Conservation (phyloP, 2,329 filamentous ascomycete species). For the Anthostomella pinea region DNA sequence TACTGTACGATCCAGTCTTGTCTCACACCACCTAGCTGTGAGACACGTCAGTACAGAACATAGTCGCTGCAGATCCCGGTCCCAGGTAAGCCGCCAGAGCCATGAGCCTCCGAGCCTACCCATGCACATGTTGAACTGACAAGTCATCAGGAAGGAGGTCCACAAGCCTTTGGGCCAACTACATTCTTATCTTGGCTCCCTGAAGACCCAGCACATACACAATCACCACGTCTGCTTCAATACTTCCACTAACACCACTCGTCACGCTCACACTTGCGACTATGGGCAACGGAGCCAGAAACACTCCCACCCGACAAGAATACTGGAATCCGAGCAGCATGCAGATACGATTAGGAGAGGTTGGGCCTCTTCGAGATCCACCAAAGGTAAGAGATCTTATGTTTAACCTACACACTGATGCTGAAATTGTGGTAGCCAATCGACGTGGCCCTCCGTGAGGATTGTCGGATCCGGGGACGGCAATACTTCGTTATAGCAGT, state of each 20-base stretch:
- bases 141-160: conserved; percentile 8
- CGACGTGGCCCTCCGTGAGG: conserved; percentile 47
- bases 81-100: conserved; percentile 11
- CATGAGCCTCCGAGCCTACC: conserved; percentile 2
- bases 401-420: neutral
- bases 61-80: conserved; percentile 15
- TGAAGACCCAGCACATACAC: too few relatives aligned
- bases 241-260: too few relatives aligned
- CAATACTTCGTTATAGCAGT: conserved; percentile 53
- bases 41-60: conserved; percentile 13
- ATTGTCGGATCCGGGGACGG: conserved; percentile 50
- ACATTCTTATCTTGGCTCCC: too few relatives aligned
- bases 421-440: conserved; percentile 41
- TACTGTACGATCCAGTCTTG: conserved; percentile 8
- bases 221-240: too few relatives aligned
- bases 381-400: conserved; percentile 35
- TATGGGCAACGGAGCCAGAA: too few relatives aligned
- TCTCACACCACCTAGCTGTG: conserved; percentile 13
- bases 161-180: too few relatives aligned
- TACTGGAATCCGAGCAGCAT: too few relatives aligned
- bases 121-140: conserved; percentile 16
- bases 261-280: too few relatives aligned
- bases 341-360: too few relatives aligned
- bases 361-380: too few relatives aligned
- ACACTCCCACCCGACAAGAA: too few relatives aligned